Evolutionary conservation across 257 asterid genomes (phyloP), one percentile per base, ranked within the genome.

Genomic region (Leptodermis oblonga): DNA sequence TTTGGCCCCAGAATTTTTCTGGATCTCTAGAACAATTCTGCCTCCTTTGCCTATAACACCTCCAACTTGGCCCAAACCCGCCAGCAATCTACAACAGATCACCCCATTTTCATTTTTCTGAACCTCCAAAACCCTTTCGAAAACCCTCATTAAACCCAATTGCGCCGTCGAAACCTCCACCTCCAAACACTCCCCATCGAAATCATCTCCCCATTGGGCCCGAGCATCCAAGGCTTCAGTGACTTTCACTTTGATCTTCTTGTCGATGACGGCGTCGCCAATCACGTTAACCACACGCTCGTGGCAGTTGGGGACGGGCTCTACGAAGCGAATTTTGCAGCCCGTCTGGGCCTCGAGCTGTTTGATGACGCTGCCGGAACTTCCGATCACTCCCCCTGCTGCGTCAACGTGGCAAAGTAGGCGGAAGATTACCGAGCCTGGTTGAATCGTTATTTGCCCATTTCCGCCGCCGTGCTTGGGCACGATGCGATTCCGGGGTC

Each of bases 11-110:
- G 89, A 64, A 69, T 73, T 77, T 28, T 70, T 77, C 75, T 81
- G 73, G 30, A 84, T 86, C 56, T 75, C 75, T 51, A 68, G 74
- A 7, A 84, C 78, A 56, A 78, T 80, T 58, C 52, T 62, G 42
- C 88, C 91, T 59, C 88, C 86, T 73, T 78, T 86, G 11, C 89
- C 92, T 70, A 86, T 76, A 65, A 84, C 69, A 28, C 83, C 86
- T 36, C 84, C 87, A 53, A 84, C 81, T 73, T 71, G 86, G 76
- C 68, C 73, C 14, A 62, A 25, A 28, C 72, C 75, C 6, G 76
- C 89, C 42, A 86, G 79, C 64, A 86, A 76, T 70, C 89, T 78
- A 37, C 92, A 86, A 30, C 81, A 78, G 45, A 71, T 43, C 43
- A 68, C 33, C 68, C 82, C 78, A 59, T 69, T 61, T 20, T 42